Percentiles rank a stretch among this genome's conserved stretches.
Conservation (phyloP, 164 flowering plant species). For the Liquidambar formosana region DNA sequence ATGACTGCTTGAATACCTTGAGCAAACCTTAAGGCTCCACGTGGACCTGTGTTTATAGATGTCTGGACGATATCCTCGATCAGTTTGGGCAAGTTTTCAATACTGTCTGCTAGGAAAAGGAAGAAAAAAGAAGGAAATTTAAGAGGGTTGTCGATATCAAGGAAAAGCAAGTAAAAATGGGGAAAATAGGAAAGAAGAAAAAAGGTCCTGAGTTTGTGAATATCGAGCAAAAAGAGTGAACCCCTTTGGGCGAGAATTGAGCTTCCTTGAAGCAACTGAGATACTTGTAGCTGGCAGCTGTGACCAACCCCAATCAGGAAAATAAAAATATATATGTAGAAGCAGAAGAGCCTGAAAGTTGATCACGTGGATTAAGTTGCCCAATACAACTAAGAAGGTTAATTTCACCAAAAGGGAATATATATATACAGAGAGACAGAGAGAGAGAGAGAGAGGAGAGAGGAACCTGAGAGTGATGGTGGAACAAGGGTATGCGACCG, state of each 20-base stretch:
- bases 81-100: constrained; percentile 78
- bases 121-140: too few species aligned
- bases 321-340: too few species aligned
- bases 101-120: constrained; percentile 68
- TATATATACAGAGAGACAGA: too few species aligned
- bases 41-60: constrained; percentile 88
- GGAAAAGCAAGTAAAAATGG: not conserved
- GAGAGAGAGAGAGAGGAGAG: too few species aligned
- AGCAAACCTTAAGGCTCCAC: constrained; percentile 77
- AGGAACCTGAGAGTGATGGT: constrained; percentile 23
- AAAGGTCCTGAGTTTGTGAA: constrained; percentile 62
- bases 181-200: constrained; percentile 35
- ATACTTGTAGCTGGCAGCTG: constrained; percentile 35
- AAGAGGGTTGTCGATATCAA: constrained; percentile 1
- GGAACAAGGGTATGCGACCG: constrained; percentile 34
- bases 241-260: constrained; percentile 27
- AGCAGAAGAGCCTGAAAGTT: too few species aligned
- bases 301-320: too few species aligned
- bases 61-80: constrained; percentile 91
- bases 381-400: too few species aligned
- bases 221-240: constrained; percentile 49
- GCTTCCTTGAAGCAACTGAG: constrained; percentile 21
- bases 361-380: too few species aligned
- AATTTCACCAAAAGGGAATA: too few species aligned
- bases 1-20: constrained; percentile 91